Evolutionary conservation across 1,139 yeast species (phyloP).

Genomic region (Scheffersomyces illinoinensis): DNA sequence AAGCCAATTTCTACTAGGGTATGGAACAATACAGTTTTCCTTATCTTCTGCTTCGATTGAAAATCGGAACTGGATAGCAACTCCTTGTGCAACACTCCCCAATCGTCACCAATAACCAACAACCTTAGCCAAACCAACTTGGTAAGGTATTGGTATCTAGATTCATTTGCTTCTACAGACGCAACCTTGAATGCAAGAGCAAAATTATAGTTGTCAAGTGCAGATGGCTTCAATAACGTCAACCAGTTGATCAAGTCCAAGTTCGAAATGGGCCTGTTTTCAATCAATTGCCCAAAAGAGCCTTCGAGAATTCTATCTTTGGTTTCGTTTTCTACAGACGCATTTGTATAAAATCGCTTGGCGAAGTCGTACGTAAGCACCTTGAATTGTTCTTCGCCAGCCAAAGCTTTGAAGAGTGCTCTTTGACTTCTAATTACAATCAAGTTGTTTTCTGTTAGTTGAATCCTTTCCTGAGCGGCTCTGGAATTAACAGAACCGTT

Average conservation of each 20-base stretch:
- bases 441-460: conserved; percentile 49
- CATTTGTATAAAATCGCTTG: conserved; percentile 23
- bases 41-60: conserved; percentile 37
- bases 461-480: conserved; percentile 26
- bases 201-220: conserved; percentile 24
- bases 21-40: conserved; percentile 47
- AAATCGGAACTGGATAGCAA: conserved; percentile 38
- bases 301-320: conserved; percentile 24
- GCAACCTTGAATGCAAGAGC: conserved; percentile 40
- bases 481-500: background rate
- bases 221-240: conserved; percentile 48
- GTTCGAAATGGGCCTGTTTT: conserved; percentile 41
- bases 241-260: conserved; percentile 57
- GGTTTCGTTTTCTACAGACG: conserved; percentile 12
- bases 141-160: conserved; percentile 20
- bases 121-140: conserved; percentile 63
- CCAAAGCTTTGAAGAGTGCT: conserved; percentile 34
- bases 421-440: conserved; percentile 51
- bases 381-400: conserved; percentile 16
- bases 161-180: conserved; percentile 27
- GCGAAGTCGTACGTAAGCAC: conserved; percentile 20
- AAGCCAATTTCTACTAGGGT: conserved; percentile 31
- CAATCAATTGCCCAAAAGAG: conserved; percentile 35
- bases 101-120: conserved; percentile 55
- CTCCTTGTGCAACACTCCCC: conserved; percentile 48